phyloP scores from a whole-genome alignment of 2,329 filamentous ascomycete species.

The Fusarium agapanthi region DNA sequence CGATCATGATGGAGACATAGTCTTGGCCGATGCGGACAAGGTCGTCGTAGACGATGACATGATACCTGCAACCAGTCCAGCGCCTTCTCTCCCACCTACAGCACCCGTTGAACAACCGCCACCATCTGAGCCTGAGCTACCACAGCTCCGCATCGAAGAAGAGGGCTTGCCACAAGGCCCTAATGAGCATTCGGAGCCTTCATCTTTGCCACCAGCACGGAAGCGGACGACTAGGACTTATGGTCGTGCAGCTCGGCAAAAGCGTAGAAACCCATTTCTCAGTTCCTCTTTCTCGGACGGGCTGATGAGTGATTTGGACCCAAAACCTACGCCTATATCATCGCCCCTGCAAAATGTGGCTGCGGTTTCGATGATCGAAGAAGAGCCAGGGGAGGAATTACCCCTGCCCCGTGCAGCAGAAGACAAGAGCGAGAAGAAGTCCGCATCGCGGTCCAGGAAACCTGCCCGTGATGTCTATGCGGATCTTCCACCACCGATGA shows the following conservation, averaged over 20 bases:
- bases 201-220: constrained; percentile 41
- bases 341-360: constrained; percentile 16
- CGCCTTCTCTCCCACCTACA: constrained; percentile 42
- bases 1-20: constrained; percentile 17
- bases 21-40: constrained; percentile 24
- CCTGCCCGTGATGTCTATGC: constrained; percentile 12
- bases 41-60: constrained; percentile 45
- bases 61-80: constrained; percentile 52
- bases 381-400: neutral
- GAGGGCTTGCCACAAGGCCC: constrained; percentile 2
- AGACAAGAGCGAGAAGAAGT: neutral
- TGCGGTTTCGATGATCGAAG: constrained; percentile 20
- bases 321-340: constrained; percentile 13
- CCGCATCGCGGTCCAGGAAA: constrained; percentile 14
- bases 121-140: constrained; percentile 48
- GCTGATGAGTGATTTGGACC: constrained; percentile 10
- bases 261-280: constrained; percentile 39
- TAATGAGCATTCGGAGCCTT: constrained; percentile 37
- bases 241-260: constrained; percentile 26
- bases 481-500: constrained; percentile 38
- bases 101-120: constrained; percentile 25
- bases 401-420: neutral
- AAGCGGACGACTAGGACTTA: constrained; percentile 37
- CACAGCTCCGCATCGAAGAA: constrained; percentile 42
- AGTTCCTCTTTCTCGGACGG: constrained; percentile 46